These are phyloP conservation scores for Amanita pallidorosea DNA, from an alignment of 768 basidiomycete genomes.

Conservation along the genomic window DNA sequence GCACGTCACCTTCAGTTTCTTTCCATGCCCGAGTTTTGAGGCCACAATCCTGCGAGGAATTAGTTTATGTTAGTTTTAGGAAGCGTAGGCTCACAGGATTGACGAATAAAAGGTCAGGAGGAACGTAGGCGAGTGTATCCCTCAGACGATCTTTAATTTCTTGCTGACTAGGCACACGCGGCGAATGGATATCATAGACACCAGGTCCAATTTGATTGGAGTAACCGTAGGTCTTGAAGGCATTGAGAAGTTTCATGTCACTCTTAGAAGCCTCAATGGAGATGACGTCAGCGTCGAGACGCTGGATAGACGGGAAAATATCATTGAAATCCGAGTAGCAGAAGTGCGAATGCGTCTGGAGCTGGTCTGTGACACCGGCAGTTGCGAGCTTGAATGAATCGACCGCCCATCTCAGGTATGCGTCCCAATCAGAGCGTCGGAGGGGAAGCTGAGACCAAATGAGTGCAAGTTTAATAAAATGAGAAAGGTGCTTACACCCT, in stretches of 20 bases:
- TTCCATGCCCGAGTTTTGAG: slow-evolving; percentile 98
- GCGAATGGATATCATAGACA: slow-evolving; percentile 99
- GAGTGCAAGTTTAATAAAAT: slow-evolving; percentile 8
- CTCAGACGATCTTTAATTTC: slow-evolving; percentile 92
- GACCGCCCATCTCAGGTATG: slow-evolving; percentile 95
- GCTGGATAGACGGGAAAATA: slow-evolving; percentile 95
- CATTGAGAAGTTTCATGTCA: slow-evolving; percentile 93
- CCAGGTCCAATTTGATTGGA: slow-evolving; percentile 97
- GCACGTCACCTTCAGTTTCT: slow-evolving; percentile 70
- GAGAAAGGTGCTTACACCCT: slow-evolving; percentile 57
- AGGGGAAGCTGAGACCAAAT: slow-evolving; percentile 67
- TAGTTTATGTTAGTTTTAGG: slow-evolving; percentile 1
- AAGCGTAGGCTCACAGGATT: slow-evolving; percentile 53
- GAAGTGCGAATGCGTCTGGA: slow-evolving; percentile 99
- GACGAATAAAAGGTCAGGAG: slow-evolving; percentile 74
- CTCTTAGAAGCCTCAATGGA: slow-evolving; percentile 98
- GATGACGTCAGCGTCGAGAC: slow-evolving; percentile 97
- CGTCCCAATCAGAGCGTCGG: slow-evolving; percentile 92
- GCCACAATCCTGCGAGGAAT: slow-evolving; percentile 66
- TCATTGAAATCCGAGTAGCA: slow-evolving; percentile 99
- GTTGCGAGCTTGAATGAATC: slow-evolving; percentile 98
- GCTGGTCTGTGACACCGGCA: slow-evolving; percentile 86
- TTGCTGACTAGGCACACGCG: slow-evolving; percentile 87
- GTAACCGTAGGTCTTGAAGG: slow-evolving; percentile 93
- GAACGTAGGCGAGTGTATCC: slow-evolving; percentile 74